phyloP scores from a whole-genome alignment of 129 eudicot genomes.

The Flaveria sonorensis region DNA sequence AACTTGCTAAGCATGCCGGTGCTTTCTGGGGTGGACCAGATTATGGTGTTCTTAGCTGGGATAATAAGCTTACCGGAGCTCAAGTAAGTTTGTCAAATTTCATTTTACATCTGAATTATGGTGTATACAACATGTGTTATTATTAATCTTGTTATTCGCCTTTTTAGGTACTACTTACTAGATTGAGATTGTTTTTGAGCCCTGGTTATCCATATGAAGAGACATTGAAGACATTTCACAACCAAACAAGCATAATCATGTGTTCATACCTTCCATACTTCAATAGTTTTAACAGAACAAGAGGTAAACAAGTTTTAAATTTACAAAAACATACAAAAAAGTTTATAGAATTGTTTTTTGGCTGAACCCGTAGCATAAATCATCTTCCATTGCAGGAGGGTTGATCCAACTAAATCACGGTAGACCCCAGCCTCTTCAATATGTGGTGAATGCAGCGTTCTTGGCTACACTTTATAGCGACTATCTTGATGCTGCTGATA shows the following conservation, averaged over 20 bases:
- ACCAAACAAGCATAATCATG: conserved; percentile 77
- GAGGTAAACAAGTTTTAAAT: conserved; percentile 48
- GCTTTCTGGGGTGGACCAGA: conserved; percentile 93
- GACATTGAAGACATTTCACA: conserved; percentile 74
- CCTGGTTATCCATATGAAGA: conserved; percentile 97
- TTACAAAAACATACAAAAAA: background rate
- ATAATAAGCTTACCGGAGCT: conserved; percentile 92
- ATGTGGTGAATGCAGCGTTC: conserved; percentile 79
- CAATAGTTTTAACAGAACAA: conserved; percentile 72
- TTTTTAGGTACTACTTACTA: conserved; percentile 77
- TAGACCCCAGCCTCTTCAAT: conserved; percentile 87
- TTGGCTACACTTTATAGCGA: conserved; percentile 72
- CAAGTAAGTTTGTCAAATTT: conserved; percentile 60
- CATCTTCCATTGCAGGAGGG: conserved; percentile 56
- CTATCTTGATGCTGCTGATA: conserved; percentile 80
- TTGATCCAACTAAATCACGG: conserved; percentile 79
- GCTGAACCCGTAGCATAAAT: background rate
- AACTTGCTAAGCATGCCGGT: conserved; percentile 82
- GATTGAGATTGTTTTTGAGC: conserved; percentile 82
- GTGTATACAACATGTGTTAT: background rate
- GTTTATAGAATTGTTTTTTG: background rate
- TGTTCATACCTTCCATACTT: conserved; percentile 78
- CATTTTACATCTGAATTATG: background rate
- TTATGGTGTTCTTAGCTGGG: conserved; percentile 96
- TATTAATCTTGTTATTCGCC: background rate